Percentiles rank a stretch among this genome's conserved stretches.
phyloP scores from a whole-genome alignment of 345 rosid species.

The Ceriops zippeliana region DNA sequence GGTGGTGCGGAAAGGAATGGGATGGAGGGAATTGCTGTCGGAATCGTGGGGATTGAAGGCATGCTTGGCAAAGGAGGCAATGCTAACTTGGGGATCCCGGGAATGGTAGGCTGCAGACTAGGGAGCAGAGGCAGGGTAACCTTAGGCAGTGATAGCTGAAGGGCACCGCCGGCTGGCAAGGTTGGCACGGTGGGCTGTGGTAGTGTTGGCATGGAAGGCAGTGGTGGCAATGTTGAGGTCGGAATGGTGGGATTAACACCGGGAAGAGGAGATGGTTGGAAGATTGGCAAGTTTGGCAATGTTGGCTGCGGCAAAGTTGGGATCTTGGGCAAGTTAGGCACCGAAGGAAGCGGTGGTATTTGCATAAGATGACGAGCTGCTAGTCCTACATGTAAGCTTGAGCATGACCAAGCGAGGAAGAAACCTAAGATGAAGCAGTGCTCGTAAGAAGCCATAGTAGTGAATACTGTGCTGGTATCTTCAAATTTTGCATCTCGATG shows the following conservation, averaged over 20 bases:
- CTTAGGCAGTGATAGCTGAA: neutral
- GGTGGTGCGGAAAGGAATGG: slow-evolving; percentile 7
- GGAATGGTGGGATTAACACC: neutral
- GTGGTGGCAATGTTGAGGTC: neutral
- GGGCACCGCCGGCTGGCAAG: neutral
- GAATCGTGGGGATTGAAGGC: neutral
- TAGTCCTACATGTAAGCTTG: too few species aligned
- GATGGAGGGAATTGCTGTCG: slow-evolving; percentile 7
- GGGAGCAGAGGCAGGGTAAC: neutral
- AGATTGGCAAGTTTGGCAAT: too few species aligned
- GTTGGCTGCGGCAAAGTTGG: too few species aligned
- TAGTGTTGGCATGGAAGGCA: neutral
- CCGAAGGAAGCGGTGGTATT: too few species aligned
- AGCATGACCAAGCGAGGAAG: too few species aligned
- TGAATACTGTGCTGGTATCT: too few species aligned
- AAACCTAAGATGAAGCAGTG: too few species aligned
- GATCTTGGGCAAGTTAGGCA: too few species aligned
- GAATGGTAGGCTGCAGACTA: neutral
- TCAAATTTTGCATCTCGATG: too few species aligned
- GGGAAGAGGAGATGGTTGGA: too few species aligned
- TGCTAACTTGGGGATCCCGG: neutral
- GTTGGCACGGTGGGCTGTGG: slow-evolving; percentile 5
- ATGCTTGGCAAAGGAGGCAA: neutral
- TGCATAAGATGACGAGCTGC: too few species aligned
- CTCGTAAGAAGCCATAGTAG: too few species aligned